Conservation (phyloP, 1,139 yeast genomes). For the Fermentozyma sake region DNA sequence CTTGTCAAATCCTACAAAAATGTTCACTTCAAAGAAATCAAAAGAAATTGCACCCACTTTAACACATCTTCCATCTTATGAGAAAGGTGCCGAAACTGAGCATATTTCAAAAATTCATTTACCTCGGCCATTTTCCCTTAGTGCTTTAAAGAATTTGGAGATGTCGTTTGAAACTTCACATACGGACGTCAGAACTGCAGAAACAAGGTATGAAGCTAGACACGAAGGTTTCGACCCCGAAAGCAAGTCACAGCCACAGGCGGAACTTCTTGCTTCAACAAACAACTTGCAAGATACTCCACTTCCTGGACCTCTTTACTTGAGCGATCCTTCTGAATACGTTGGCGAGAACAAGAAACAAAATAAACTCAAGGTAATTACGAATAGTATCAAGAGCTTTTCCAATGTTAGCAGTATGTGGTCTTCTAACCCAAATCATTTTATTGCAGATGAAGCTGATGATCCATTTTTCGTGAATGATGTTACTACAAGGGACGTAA, state of each 20-base stretch:
- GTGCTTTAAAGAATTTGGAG: conserved; percentile 27
- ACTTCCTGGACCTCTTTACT: conserved; percentile 23
- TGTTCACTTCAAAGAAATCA: conserved; percentile 11
- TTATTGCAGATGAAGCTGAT: conserved; percentile 30
- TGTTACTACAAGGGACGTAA: conserved; percentile 39
- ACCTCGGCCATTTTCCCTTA: conserved; percentile 28
- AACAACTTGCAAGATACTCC: conserved; percentile 2
- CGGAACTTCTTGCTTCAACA: neutral
- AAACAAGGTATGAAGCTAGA: conserved; percentile 18
- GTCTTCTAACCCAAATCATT: conserved; percentile 64
- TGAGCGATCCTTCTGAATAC: conserved; percentile 27
- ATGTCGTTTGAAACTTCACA: conserved; percentile 32
- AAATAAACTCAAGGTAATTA: conserved; percentile 17
- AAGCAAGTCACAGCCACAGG: conserved; percentile 2
- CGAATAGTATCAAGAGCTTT: conserved; percentile 26
- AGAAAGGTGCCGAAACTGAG: no score
- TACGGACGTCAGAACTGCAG: conserved; percentile 21
- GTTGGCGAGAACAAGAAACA: conserved; percentile 7
- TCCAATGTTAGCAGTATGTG: conserved; percentile 51
- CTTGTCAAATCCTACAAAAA: conserved; percentile 15
- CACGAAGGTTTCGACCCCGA: conserved; percentile 5
- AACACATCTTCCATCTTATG: no score
- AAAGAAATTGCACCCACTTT: conserved; percentile 2
- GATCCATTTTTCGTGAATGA: conserved; percentile 46
- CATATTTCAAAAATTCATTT: conserved; percentile 20